Conservation (phyloP, 202 grass and related monocot species). For the Musa balbisiana region DNA sequence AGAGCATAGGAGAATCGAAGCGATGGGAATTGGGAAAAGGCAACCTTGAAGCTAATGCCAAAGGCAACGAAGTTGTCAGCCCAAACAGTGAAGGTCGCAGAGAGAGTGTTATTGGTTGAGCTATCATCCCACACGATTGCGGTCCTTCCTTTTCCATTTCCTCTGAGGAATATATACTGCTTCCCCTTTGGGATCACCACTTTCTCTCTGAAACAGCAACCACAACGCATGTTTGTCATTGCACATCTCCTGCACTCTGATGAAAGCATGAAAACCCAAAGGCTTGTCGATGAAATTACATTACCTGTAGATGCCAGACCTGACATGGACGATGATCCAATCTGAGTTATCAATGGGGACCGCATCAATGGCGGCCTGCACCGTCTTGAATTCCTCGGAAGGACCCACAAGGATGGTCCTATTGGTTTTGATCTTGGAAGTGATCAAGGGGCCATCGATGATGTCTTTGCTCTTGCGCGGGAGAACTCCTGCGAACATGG, state of each 20-base stretch:
- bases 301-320: conserved; percentile 46
- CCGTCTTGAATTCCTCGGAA: conserved; percentile 49
- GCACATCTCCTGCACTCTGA: not conserved
- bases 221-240: not conserved
- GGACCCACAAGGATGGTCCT: conserved; percentile 49
- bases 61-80: conserved; percentile 67
- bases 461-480: conserved; percentile 37
- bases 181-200: conserved; percentile 63
- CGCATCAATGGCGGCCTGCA: conserved; percentile 55
- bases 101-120: conserved; percentile 45
- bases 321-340: conserved; percentile 69
- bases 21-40: too few relatives aligned
- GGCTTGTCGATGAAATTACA: not conserved
- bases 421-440: conserved; percentile 41
- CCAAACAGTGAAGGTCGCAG: conserved; percentile 50
- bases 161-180: conserved; percentile 64
- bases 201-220: conserved; percentile 37
- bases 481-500: not conserved
- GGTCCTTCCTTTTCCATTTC: conserved; percentile 69
- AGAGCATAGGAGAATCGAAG: too few relatives aligned
- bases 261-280: not conserved
- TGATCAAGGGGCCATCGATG: conserved; percentile 47
- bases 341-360: conserved; percentile 53
- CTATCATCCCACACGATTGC: conserved; percentile 43
- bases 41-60: conserved; percentile 73